Percentiles rank a stretch among this genome's conserved stretches.
phyloP scores from a whole-genome alignment of 768 basidiomycete species.

The Hydnomerulius pinastri region DNA sequence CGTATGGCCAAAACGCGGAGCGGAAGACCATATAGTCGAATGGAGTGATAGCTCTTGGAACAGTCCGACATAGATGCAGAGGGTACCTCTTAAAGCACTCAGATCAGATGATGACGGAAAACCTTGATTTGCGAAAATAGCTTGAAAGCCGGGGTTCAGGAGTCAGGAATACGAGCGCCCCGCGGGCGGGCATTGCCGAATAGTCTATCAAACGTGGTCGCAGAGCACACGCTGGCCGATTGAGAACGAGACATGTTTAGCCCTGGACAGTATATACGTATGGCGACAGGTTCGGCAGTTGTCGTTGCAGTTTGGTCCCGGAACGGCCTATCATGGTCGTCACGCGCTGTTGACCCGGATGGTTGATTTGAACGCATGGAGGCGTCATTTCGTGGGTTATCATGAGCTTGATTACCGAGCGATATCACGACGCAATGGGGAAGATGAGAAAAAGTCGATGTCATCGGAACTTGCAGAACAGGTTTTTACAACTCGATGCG shows the following conservation, averaged over 20 bases:
- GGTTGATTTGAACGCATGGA: neutral
- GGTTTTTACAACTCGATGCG: neutral
- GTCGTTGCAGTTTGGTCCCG: neutral
- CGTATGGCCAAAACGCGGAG: neutral
- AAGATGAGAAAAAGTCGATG: neutral
- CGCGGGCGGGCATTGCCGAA: conserved; percentile 1
- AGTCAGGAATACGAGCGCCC: conserved; percentile 1
- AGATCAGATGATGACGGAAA: neutral
- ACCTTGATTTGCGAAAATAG: neutral
- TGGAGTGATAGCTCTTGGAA: no score
- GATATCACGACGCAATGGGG: neutral
- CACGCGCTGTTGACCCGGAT: neutral
- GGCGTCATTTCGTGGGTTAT: neutral
- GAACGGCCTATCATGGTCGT: neutral
- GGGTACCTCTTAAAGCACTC: neutral
- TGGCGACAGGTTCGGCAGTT: neutral
- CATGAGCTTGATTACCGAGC: neutral
- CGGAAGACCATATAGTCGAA: neutral
- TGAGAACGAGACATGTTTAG: no score
- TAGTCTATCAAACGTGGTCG: conserved; percentile 8
- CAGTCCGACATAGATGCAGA: neutral
- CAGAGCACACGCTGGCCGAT: neutral
- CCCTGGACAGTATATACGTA: no score
- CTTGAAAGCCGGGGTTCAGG: conserved; percentile 4
- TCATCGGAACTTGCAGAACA: conserved; percentile 7